A percentile compares a stretch with the other conserved stretches of the same genome.
These are phyloP conservation scores for Posidonia oceanica DNA, from an alignment of 116 monocot genomes.

Conservation along the genomic window DNA sequence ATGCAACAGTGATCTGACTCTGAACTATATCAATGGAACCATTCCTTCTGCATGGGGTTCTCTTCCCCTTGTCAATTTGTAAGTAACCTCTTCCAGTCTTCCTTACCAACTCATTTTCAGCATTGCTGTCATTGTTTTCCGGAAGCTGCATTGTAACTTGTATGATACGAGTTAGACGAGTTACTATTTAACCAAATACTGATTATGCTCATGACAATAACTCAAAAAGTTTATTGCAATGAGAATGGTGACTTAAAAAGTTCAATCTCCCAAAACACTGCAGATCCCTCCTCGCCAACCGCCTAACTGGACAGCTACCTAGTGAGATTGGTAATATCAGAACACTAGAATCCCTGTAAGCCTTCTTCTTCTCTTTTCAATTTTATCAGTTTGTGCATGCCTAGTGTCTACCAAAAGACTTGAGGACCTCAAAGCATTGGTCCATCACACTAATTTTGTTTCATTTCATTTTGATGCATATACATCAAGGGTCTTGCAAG, in stretches of 20 bases:
- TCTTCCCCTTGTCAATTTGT: conserved; percentile 37
- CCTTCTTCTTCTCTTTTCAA: neutral
- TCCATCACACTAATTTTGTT: neutral
- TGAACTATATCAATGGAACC: conserved; percentile 47
- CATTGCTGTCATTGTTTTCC: too few relatives aligned
- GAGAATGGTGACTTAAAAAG: neutral
- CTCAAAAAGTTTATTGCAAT: too few relatives aligned
- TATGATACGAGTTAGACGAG: too few relatives aligned
- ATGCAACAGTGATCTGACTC: conserved; percentile 36
- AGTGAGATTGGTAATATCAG: conserved; percentile 10
- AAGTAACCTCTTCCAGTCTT: neutral
- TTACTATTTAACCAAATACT: neutral
- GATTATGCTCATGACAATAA: neutral
- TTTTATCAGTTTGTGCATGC: too few relatives aligned
- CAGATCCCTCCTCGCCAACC: conserved; percentile 17
- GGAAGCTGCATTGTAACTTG: too few relatives aligned
- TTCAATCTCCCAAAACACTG: neutral
- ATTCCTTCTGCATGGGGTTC: conserved; percentile 40
- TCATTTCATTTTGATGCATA: neutral
- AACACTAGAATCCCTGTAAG: conserved; percentile 12
- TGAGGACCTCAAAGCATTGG: too few relatives aligned
- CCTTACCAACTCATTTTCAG: too few relatives aligned
- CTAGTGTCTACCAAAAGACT: too few relatives aligned
- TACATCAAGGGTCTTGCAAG: conserved; percentile 11
- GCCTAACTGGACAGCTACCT: conserved; percentile 12